Base-by-base conservation (phyloP, 805 yeast genomes). In the Priceomyces melissophilus region DNA sequence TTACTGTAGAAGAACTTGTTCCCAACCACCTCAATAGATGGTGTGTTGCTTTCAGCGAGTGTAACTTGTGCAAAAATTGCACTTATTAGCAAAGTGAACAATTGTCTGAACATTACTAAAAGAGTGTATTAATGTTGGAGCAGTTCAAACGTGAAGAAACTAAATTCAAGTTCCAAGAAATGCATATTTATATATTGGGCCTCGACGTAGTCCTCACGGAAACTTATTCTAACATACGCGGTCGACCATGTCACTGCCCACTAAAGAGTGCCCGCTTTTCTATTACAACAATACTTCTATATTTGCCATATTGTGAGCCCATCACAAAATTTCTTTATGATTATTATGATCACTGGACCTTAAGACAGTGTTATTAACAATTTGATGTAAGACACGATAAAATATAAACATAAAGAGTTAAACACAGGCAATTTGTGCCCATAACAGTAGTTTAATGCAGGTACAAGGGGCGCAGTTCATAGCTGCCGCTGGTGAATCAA, bases 1-100 rank as follows among this genome's bases (percentile, higher is more conserved):
- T 81, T 82, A 44, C 85, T 69, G 66, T 67, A 85, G 73, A 76
- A 85, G 57, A 85, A 84, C 63, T 84, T 84, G 76, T 82, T 84
- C 47, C 91, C 91, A 43, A 76, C 78, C 48, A 84, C 75, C 55
- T 83, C 87, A 50, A 85, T 79, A 29, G 82, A 73, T 47, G 88
- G 86, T 35, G 79, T 63, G 37, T 67, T 75, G 25, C 38, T 27
- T 8, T 29, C 14, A 25, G 35, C 36, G 13, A 32, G 27, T 12
- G 28, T 26, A 30, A 30, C 26, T 25, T 31, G 33, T 30, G 48
- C 65, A 45, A 35, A 46, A 40, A 39, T 29, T 28, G 52, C 30
- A 35, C 16, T 25, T 11, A 27, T 35, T 16, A 35, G n/a, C 27
- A 35, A 35, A 10, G 38, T 25, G 12, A 35, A 12, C 13, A 35